Evolutionary conservation across 768 basidiomycete species (phyloP), one percentile per base, ranked within the genome.

Genomic region (Hirschioporus abietinus): DNA sequence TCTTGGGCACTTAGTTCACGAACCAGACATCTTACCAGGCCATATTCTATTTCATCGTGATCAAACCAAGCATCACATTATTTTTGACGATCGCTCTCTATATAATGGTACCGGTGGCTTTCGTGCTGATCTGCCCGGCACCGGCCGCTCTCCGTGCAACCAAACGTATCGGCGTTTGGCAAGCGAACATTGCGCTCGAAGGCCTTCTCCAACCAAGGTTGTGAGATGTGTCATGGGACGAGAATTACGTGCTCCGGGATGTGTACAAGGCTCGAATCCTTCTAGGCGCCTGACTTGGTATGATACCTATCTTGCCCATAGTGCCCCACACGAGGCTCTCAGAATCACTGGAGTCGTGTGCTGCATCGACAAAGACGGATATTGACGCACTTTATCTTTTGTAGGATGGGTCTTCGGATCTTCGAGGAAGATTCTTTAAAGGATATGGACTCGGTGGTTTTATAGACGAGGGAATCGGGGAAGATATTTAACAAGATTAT

Each of bases 41-140:
- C 0, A 82, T 94, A 2, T 93, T 94, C 80, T 93, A 94, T 74
- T 94, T 94, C 78, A 83, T 94, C 68, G 90, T 93, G 63, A 87
- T 94, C 79, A 94, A 94, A 74, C 91, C 92, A 1, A 82, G 86
- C 34, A 90, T 93, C 74, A 92, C 91, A 0, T 76, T 94, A 27
- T 78, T 89, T 20, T 78, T 93, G 36, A 83, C 85, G 6, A 74
- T 91, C 17, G 70, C 78, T 24, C 73, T 91, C 63, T 52, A 91
- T 18, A 76, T 84, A 17, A 68, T 91, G 66, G 84, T 87, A 25
- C 77, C 91, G 0, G 82, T 89, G 1, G 77, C 84, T 20, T 76
- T 91, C 12, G 75, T 83, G 30, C 79, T 92, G 1, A 74, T 93
- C 7, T 66, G 90, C 20, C 89, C 92, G 10, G 88, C 87, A 0